These are phyloP conservation scores for Ophiosphaerella narmari DNA, from an alignment of 2,329 filamentous ascomycete species.

Conservation along the genomic window DNA sequence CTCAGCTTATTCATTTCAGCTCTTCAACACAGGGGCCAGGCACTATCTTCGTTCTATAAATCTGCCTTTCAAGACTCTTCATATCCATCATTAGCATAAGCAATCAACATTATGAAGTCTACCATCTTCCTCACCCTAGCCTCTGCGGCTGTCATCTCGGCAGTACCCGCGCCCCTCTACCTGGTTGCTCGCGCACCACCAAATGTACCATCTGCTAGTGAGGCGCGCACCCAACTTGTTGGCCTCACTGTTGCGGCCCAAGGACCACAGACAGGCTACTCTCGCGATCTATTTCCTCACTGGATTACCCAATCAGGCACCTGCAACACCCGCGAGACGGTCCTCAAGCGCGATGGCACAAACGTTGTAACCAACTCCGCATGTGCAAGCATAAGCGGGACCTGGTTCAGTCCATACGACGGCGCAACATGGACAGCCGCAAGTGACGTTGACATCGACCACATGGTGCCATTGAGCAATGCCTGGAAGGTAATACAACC, in stretches of 20 bases:
- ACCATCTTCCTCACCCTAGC: conserved; percentile 30
- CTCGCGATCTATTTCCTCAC: conserved; percentile 70
- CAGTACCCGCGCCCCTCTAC: conserved; percentile 33
- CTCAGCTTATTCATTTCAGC: conserved; percentile 1
- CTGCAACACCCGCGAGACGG: conserved; percentile 75
- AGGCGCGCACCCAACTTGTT: conserved; percentile 63
- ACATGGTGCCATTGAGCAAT: conserved; percentile 79
- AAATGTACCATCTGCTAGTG: conserved; percentile 64
- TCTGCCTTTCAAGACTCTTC: neutral
- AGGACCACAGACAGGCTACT: conserved; percentile 62
- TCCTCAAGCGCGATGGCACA: conserved; percentile 74
- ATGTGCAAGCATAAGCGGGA: conserved; percentile 68
- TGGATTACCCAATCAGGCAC: conserved; percentile 64
- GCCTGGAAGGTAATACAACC: conserved; percentile 67
- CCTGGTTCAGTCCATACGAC: conserved; percentile 75
- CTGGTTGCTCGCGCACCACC: conserved; percentile 54
- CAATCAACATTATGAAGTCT: conserved; percentile 32
- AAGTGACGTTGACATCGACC: conserved; percentile 78
- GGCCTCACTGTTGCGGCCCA: conserved; percentile 62
- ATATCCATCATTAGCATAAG: neutral
- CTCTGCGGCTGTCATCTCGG: conserved; percentile 27
- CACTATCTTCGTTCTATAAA: neutral
- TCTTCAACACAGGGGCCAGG: neutral
- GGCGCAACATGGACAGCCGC: conserved; percentile 71
- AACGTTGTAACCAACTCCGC: conserved; percentile 62